A percentile compares a stretch with the other conserved stretches of the same genome.
These are phyloP conservation scores for Arthrobotrys sinensis DNA, from an alignment of 2,329 filamentous ascomycete genomes.

Conservation along the genomic window DNA sequence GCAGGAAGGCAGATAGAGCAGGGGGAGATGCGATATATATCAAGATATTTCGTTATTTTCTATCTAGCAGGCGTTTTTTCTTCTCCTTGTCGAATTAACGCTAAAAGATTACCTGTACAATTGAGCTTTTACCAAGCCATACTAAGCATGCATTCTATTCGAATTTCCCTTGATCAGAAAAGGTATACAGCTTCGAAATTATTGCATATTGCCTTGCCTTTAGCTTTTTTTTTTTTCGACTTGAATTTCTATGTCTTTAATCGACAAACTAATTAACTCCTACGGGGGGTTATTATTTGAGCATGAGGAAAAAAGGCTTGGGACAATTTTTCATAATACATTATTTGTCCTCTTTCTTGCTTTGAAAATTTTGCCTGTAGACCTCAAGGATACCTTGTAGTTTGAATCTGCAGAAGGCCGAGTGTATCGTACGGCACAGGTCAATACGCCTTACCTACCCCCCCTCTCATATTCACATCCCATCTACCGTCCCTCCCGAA, in stretches of 20 bases:
- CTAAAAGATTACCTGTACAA: slow-evolving; percentile 5
- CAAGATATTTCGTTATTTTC: slow-evolving; percentile 26
- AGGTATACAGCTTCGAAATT: slow-evolving; percentile 8
- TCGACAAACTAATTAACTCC: not conserved
- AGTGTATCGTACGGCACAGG: slow-evolving; percentile 39
- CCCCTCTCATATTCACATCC: not conserved
- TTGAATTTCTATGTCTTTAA: not conserved
- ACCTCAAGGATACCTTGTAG: slow-evolving; percentile 34
- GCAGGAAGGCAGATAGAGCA: slow-evolving; percentile 25
- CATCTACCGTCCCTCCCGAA: slow-evolving; percentile 39
- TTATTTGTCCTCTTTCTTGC: slow-evolving; percentile 32
- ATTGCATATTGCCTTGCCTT: slow-evolving; percentile 22
- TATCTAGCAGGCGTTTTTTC: slow-evolving; percentile 8
- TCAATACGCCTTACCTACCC: slow-evolving; percentile 30
- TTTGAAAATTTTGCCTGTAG: slow-evolving; percentile 22
- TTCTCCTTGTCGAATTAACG: not conserved
- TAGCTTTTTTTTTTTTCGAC: not conserved
- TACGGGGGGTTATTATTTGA: not conserved
- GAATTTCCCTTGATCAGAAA: not conserved
- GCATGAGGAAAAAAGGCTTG: not conserved
- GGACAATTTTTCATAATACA: not conserved
- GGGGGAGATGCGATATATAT: slow-evolving; percentile 37
- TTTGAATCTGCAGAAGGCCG: slow-evolving; percentile 8
- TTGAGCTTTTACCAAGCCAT: not conserved
- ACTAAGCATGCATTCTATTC: slow-evolving; percentile 7